phyloP scores from a whole-genome alignment of 495 filamentous ascomycete genomes.

The Cetradonia linearis region DNA sequence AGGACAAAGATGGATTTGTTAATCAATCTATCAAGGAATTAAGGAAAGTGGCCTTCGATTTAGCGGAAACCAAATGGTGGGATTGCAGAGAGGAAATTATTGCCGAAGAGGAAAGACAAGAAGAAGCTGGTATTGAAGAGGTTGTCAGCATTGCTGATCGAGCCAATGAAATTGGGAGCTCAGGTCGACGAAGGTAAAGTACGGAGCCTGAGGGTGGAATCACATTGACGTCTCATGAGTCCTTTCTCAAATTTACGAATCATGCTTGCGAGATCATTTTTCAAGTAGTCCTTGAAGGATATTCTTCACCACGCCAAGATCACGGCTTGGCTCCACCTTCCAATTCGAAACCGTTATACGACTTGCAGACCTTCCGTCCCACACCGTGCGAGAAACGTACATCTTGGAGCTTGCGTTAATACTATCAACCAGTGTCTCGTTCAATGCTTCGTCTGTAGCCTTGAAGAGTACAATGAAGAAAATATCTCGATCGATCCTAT shows the following conservation, averaged over 20 bases:
- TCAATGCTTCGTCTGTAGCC: conserved; percentile 58
- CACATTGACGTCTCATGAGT: too few species aligned
- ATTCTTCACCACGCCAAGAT: conserved; percentile 41
- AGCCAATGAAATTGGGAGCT: conserved; percentile 44
- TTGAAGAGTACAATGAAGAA: conserved; percentile 76
- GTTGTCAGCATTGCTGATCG: conserved; percentile 77
- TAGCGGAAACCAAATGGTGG: conserved; percentile 97
- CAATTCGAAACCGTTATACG: conserved; percentile 80
- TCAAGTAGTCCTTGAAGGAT: conserved; percentile 33
- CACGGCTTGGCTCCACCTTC: conserved; percentile 50
- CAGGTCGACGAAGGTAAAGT: conserved; percentile 45
- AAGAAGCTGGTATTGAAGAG: conserved; percentile 90
- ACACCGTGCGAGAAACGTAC: conserved; percentile 74
- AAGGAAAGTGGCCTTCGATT: conserved; percentile 75
- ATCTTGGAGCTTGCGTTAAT: conserved; percentile 70
- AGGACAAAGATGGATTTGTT: conserved; percentile 42
- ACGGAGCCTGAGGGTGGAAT: not conserved
- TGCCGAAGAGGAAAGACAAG: conserved; percentile 89
- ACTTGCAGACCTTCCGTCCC: conserved; percentile 60
- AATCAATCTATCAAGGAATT: conserved; percentile 79
- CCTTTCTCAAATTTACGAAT: too few species aligned
- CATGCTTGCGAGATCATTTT: too few species aligned
- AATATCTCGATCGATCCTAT: conserved; percentile 35
- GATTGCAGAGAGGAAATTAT: conserved; percentile 92
- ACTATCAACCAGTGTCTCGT: conserved; percentile 49